Evolutionary conservation across 2,329 filamentous ascomycete genomes (phyloP).

Genomic region (Scedosporium minutisporum): DNA sequence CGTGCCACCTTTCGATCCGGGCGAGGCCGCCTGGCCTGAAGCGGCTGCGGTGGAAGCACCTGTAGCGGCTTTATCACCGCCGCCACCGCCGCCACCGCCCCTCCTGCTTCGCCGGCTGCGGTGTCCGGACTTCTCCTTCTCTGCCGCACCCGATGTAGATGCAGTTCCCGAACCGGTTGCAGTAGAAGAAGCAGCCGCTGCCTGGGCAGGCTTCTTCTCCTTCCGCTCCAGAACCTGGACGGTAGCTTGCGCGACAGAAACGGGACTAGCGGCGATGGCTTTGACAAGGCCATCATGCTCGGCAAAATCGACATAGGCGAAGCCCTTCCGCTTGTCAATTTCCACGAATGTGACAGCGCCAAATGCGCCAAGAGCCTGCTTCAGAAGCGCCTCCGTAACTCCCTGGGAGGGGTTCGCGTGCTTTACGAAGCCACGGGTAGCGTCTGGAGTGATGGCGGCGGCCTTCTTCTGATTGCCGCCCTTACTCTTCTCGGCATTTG

Average conservation of each 20-base stretch:
- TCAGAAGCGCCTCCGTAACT: slow-evolving; percentile 72
- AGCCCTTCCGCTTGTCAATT: slow-evolving; percentile 89
- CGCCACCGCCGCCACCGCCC: slow-evolving; percentile 13
- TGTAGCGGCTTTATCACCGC: slow-evolving; percentile 10
- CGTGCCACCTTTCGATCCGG: neutral
- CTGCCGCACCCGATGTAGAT: neutral
- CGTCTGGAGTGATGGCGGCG: slow-evolving; percentile 25
- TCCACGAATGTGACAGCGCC: slow-evolving; percentile 72
- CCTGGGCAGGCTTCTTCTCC: slow-evolving; percentile 37
- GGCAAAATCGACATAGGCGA: slow-evolving; percentile 84
- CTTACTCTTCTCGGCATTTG: slow-evolving; percentile 12
- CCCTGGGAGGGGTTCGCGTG: slow-evolving; percentile 84
- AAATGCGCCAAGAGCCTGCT: slow-evolving; percentile 63
- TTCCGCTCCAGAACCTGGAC: slow-evolving; percentile 82
- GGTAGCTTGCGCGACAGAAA: slow-evolving; percentile 73
- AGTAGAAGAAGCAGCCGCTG: slow-evolving; percentile 1
- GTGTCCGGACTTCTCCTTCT: slow-evolving; percentile 15
- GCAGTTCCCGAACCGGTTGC: slow-evolving; percentile 1
- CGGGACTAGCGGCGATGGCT: slow-evolving; percentile 71
- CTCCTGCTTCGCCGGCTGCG: slow-evolving; percentile 15
- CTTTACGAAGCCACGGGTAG: slow-evolving; percentile 66
- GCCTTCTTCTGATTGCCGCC: slow-evolving; percentile 23
- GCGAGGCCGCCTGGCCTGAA: neutral
- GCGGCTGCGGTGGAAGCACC: neutral
- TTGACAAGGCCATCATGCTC: slow-evolving; percentile 63